These are phyloP conservation scores for Cornus controversa DNA, from an alignment of 148 eudicot genomes.

Conservation along the genomic window DNA sequence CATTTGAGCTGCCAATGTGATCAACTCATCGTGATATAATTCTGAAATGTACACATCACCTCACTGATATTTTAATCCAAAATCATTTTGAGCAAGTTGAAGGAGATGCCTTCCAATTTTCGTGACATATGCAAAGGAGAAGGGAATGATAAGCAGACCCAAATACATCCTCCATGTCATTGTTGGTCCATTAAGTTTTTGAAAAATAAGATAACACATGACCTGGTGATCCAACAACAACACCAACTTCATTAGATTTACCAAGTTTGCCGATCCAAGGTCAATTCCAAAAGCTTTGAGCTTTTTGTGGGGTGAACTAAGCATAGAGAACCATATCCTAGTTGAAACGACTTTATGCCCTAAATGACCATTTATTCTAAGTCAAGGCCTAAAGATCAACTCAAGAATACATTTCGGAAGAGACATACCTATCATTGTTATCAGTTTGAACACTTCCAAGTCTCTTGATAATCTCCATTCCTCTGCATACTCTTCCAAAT, in stretches of 20 bases:
- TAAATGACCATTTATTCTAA: not conserved
- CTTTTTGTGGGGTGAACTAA: not conserved
- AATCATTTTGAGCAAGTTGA: no score
- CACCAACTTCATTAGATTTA: not conserved
- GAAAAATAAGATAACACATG: not conserved
- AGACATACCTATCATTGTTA: slow-evolving; percentile 76
- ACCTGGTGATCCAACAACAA: not conserved
- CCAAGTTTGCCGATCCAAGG: not conserved
- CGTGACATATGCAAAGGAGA: not conserved
- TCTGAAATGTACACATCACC: not conserved
- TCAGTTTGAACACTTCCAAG: slow-evolving; percentile 96
- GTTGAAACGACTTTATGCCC: not conserved
- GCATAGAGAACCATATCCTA: not conserved
- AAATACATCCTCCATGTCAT: not conserved
- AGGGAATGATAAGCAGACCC: not conserved
- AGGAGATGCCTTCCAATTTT: not conserved
- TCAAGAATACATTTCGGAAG: not conserved
- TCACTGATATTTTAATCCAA: no score
- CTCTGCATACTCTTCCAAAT: slow-evolving; percentile 87
- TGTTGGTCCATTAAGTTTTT: no score
- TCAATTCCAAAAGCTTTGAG: not conserved
- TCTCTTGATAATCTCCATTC: slow-evolving; percentile 95
- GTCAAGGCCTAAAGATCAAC: not conserved
- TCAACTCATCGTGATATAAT: not conserved
- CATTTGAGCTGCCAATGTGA: not conserved